A percentile compares a stretch with the other conserved stretches of the same genome.
phyloP scores from a whole-genome alignment of 805 yeast species.

The Wickerhamomyces ciferrii region DNA sequence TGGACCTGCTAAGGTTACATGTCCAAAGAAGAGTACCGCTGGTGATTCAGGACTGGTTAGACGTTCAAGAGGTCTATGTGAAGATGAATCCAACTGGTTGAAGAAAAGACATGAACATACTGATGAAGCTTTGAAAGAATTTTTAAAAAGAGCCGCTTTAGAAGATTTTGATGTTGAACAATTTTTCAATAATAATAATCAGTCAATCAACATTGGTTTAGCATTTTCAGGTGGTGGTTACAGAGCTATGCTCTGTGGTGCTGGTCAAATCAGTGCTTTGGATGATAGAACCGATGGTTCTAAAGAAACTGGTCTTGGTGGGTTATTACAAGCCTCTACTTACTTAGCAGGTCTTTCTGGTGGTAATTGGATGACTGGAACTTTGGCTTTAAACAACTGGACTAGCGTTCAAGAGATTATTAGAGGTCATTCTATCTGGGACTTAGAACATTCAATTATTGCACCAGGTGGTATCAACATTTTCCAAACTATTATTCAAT shows the following conservation, averaged over 20 bases:
- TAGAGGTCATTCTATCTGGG: slow-evolving; percentile 53
- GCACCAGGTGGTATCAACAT: slow-evolving; percentile 60
- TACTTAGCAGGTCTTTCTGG: slow-evolving; percentile 79
- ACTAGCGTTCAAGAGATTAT: slow-evolving; percentile 60
- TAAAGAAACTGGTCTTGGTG: slow-evolving; percentile 58
- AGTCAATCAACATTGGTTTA: slow-evolving; percentile 43
- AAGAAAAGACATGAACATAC: slow-evolving; percentile 25
- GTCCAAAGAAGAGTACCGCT: slow-evolving; percentile 33
- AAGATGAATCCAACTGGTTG: slow-evolving; percentile 49
- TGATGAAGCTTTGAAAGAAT: slow-evolving; percentile 22
- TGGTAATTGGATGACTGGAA: slow-evolving; percentile 75
- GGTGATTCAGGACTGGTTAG: slow-evolving; percentile 28
- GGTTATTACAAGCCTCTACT: slow-evolving; percentile 61
- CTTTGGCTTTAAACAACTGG: slow-evolving; percentile 67
- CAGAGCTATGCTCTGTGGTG: slow-evolving; percentile 82
- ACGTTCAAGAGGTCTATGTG: slow-evolving; percentile 41
- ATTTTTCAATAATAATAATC: slow-evolving; percentile 29
- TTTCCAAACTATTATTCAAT: slow-evolving; percentile 34
- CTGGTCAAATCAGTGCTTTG: slow-evolving; percentile 74
- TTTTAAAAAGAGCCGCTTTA: slow-evolving; percentile 42
- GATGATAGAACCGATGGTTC: slow-evolving; percentile 62
- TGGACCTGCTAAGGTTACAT: slow-evolving; percentile 54
- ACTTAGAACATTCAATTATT: slow-evolving; percentile 54
- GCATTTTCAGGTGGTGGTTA: slow-evolving; percentile 87
- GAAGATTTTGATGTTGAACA: slow-evolving; percentile 33